Percentiles rank a stretch among this genome's conserved stretches.
Conservation (phyloP, 2,329 filamentous ascomycete genomes). For the Bretziella fagacearum region DNA sequence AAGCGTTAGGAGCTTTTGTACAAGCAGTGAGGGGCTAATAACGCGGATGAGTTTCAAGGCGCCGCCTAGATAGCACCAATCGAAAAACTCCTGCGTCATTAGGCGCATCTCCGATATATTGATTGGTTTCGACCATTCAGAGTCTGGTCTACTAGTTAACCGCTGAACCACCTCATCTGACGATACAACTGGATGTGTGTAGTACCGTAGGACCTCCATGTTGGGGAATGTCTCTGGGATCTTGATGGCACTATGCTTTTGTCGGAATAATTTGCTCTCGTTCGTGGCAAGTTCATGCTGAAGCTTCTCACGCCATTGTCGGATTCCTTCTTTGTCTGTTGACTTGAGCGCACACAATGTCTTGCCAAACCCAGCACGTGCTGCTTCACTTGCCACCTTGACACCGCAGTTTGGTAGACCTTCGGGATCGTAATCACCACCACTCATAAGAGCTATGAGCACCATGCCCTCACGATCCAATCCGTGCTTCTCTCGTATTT, state of each 20-base stretch:
- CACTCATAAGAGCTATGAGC: slow-evolving; percentile 82
- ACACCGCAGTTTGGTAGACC: slow-evolving; percentile 78
- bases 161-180: slow-evolving; percentile 36
- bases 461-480: slow-evolving; percentile 83
- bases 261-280: slow-evolving; percentile 62
- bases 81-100: slow-evolving; percentile 66
- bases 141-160: slow-evolving; percentile 28
- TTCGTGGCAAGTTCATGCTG: slow-evolving; percentile 68
- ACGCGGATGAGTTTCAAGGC: slow-evolving; percentile 73
- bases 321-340: slow-evolving; percentile 41
- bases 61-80: slow-evolving; percentile 64
- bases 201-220: slow-evolving; percentile 62
- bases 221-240: slow-evolving; percentile 75
- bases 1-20: slow-evolving; percentile 34
- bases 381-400: slow-evolving; percentile 79
- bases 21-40: slow-evolving; percentile 58
- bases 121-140: slow-evolving; percentile 46
- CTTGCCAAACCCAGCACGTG: slow-evolving; percentile 68
- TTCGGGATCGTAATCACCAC: slow-evolving; percentile 81
- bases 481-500: slow-evolving; percentile 34
- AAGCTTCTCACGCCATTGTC: slow-evolving; percentile 54
- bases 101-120: slow-evolving; percentile 50
- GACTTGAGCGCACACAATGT: slow-evolving; percentile 50
- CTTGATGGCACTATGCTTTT: slow-evolving; percentile 52
- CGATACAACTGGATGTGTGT: slow-evolving; percentile 75